A percentile compares a stretch with the other conserved stretches of the same genome.
Evolutionary conservation across 2,329 filamentous ascomycete genomes (phyloP).

Genomic region (Periconia macrospinosa): DNA sequence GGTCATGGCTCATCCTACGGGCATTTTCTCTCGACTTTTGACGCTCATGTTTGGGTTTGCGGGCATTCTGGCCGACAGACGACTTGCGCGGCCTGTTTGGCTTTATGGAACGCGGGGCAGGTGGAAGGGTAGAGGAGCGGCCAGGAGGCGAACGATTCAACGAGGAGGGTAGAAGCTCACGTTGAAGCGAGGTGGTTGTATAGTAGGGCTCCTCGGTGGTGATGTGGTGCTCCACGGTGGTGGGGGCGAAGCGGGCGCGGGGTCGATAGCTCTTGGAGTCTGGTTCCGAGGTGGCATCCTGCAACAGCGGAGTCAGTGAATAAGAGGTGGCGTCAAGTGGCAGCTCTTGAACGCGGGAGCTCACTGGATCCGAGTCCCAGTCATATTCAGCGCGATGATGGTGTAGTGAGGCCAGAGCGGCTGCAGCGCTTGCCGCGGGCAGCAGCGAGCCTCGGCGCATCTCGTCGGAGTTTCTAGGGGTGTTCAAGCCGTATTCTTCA

Average conservation of each 20-base stretch:
- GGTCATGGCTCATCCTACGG: slow-evolving; percentile 71
- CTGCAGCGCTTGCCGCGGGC: slow-evolving; percentile 76
- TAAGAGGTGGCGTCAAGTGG: slow-evolving; percentile 9
- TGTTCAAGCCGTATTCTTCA: slow-evolving; percentile 67
- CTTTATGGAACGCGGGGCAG: slow-evolving; percentile 74
- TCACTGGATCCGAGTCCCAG: slow-evolving; percentile 43
- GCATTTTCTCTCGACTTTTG: slow-evolving; percentile 75
- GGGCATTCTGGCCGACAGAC: slow-evolving; percentile 78
- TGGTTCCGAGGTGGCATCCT: slow-evolving; percentile 43
- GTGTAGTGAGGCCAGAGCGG: slow-evolving; percentile 82
- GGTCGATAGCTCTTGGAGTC: slow-evolving; percentile 43
- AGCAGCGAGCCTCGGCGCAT: slow-evolving; percentile 64
- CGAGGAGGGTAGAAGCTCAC: slow-evolving; percentile 81
- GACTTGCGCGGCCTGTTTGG: slow-evolving; percentile 77
- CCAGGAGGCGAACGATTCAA: slow-evolving; percentile 80
- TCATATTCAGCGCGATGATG: slow-evolving; percentile 72
- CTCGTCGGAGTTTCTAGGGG: slow-evolving; percentile 71
- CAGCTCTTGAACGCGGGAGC: slow-evolving; percentile 6
- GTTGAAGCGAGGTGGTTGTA: slow-evolving; percentile 60
- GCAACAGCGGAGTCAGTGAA: slow-evolving; percentile 24
- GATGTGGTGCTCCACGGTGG: slow-evolving; percentile 69
- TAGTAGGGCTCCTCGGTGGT: slow-evolving; percentile 51
- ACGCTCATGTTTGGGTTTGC: slow-evolving; percentile 78
- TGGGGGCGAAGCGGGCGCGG: slow-evolving; percentile 44
- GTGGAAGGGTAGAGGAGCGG: slow-evolving; percentile 84